Base-by-base conservation (phyloP, 2,329 filamentous ascomycete genomes). In the Metarhizium brunneum region DNA sequence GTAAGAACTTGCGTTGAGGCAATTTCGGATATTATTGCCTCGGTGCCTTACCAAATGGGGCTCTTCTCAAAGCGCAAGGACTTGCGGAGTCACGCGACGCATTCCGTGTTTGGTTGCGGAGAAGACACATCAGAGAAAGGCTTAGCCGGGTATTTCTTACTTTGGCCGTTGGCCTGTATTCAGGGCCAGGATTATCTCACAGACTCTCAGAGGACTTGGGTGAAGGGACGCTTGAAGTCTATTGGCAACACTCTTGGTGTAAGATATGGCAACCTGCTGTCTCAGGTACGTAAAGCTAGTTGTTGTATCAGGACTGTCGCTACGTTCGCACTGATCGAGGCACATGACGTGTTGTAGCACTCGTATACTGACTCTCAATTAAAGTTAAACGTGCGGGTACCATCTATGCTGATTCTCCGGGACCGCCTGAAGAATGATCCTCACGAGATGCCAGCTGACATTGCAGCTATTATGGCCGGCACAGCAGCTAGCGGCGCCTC, bases 331-430 rank as follows among this genome's bases (percentile, higher is more conserved):
- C 49, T 7, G 56, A 47, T 11, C n/a, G 20, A 38, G 11, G 14
- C 14, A 14, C 32, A 10, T 20, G 14, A 3, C n/a, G n/a, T 11
- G 36, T 7, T 52, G 11, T 11, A 13, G 6, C 6, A 20, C n/a
- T 16, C 6, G n/a, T 45, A 36, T 30, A 32, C 52, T 53, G 32
- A 47, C 42, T 36, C 36, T 20, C n/a, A 4, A 8, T 11, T 13
- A 16, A 52, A 83, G 80, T 72, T 83, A 56, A 74, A 81, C 63
- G 65, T 84, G 53, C 79, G 81, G 25, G 71, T 83, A 29, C 82
- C 82, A 2, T 83, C 80, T 1, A 84, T 84, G 81, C 72, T 83
- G 57, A 82, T 85, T 64, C 74, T 73, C 29, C 69, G 76, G 36
- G 80, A 83, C 62, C 58, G 57, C 6, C 29, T 60, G 40, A 56